These are phyloP conservation scores for Cytospora schulzeri DNA, from an alignment of 2,329 filamentous ascomycete genomes.

Conservation along the genomic window DNA sequence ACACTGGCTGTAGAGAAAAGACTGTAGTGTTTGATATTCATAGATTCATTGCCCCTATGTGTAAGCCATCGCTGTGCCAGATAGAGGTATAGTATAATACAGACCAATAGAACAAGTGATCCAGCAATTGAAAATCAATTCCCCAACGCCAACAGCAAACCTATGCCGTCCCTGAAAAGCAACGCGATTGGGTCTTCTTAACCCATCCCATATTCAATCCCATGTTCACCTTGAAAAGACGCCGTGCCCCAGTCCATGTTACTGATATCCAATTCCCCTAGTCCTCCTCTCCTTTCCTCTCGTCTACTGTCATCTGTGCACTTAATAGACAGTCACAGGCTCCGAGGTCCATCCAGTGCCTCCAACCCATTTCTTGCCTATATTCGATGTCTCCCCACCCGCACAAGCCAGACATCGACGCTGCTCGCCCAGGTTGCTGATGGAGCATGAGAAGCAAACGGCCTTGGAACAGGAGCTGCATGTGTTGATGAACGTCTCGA, in stretches of 20 bases:
- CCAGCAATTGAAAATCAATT: not conserved
- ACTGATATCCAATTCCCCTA: not conserved
- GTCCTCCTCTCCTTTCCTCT: no score
- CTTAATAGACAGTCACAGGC: slow-evolving; percentile 28
- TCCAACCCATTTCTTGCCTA: slow-evolving; percentile 31
- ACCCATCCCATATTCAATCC: not conserved
- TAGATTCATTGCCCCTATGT: not conserved
- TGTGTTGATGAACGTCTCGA: slow-evolving; percentile 35
- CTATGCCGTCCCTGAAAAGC: not conserved
- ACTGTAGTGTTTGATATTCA: not conserved
- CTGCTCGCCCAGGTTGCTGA: slow-evolving; percentile 59
- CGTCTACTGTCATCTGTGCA: slow-evolving; percentile 26
- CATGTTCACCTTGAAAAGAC: not conserved
- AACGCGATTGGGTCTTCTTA: not conserved
- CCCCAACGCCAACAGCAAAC: not conserved
- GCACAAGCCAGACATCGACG: slow-evolving; percentile 57
- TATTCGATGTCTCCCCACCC: slow-evolving; percentile 32
- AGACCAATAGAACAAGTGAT: not conserved
- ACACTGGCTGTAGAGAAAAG: not conserved
- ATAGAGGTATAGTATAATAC: not conserved
- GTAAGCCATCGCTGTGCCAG: not conserved
- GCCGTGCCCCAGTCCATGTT: not conserved
- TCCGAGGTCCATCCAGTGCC: slow-evolving; percentile 23
- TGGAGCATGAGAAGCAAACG: slow-evolving; percentile 62
- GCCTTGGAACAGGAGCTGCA: slow-evolving; percentile 57